Evolutionary conservation across 164 flowering plant species (phyloP).

Genomic region (Houttuynia cordata): DNA sequence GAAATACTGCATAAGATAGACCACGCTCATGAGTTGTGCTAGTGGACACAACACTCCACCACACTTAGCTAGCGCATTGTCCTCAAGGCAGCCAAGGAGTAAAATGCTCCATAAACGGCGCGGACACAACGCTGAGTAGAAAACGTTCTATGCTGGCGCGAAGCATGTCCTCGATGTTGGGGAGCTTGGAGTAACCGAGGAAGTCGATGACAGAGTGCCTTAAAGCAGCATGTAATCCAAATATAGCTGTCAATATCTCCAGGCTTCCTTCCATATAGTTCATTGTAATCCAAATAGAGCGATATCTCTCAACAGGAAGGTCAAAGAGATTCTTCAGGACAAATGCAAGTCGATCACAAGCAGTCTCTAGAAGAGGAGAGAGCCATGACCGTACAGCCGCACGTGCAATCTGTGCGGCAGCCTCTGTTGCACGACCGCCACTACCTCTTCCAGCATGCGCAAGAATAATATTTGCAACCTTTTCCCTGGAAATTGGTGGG

Average conservation of each 20-base stretch:
- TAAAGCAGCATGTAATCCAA: slow-evolving; percentile 86
- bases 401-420: slow-evolving; percentile 96
- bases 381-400: slow-evolving; percentile 93
- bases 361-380: slow-evolving; percentile 88
- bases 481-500: slow-evolving; percentile 85
- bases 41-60: too few species aligned
- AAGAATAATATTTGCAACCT: slow-evolving; percentile 97
- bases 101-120: too few species aligned
- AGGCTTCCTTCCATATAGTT: slow-evolving; percentile 21
- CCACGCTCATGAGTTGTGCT: too few species aligned
- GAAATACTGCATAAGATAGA: too few species aligned
- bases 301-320: slow-evolving; percentile 72
- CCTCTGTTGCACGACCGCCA: slow-evolving; percentile 64
- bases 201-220: slow-evolving; percentile 68
- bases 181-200: too few species aligned
- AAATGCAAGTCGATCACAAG: slow-evolving; percentile 93
- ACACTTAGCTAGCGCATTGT: too few species aligned
- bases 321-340: slow-evolving; percentile 82
- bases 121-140: too few species aligned
- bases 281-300: too few species aligned
- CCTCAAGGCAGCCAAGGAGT: too few species aligned
- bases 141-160: too few species aligned
- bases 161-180: too few species aligned
- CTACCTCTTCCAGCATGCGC: slow-evolving; percentile 96
- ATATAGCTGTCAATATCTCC: slow-evolving; percentile 83